phyloP scores from a whole-genome alignment of 2,329 filamentous ascomycete species.

The Paracamarosporium sp. region DNA sequence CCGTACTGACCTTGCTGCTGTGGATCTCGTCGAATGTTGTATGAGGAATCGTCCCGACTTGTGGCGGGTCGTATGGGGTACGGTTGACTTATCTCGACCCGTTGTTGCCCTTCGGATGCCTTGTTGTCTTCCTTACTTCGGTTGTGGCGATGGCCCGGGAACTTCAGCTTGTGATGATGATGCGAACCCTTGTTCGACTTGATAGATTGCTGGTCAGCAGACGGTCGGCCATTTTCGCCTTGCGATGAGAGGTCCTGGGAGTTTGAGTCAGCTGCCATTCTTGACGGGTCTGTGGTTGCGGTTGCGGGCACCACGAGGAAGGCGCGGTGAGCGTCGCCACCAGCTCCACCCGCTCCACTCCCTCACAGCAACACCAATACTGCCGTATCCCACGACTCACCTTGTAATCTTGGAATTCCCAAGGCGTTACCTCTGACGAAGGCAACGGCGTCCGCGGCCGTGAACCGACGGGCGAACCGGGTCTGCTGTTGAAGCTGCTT shows the following conservation, averaged over 20 bases:
- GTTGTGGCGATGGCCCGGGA: constrained; percentile 73
- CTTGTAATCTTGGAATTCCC: constrained; percentile 87
- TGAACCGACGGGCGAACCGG: constrained; percentile 77
- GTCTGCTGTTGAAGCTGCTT: constrained; percentile 56
- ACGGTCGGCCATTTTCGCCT: constrained; percentile 41
- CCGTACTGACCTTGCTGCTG: constrained; percentile 52
- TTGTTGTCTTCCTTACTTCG: constrained; percentile 62
- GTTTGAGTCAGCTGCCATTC: constrained; percentile 23
- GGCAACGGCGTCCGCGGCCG: constrained; percentile 85
- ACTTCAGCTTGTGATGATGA: constrained; percentile 62
- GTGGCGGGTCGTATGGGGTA: constrained; percentile 73
- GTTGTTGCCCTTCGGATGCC: constrained; percentile 24
- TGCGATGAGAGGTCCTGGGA: constrained; percentile 35
- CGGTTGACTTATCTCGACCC: constrained; percentile 45
- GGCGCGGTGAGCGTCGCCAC: neutral
- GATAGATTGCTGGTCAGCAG: constrained; percentile 42
- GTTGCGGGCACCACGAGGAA: constrained; percentile 22
- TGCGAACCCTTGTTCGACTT: constrained; percentile 64
- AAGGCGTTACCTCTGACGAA: constrained; percentile 95
- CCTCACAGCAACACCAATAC: neutral
- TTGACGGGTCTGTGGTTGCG: constrained; percentile 9
- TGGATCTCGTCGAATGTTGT: constrained; percentile 53
- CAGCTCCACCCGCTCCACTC: neutral
- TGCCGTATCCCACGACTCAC: constrained; percentile 56
- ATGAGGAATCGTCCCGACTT: constrained; percentile 76